Percentiles rank a stretch among this genome's conserved stretches.
Evolutionary conservation across 2,329 filamentous ascomycete genomes (phyloP).

Genomic region (Talaromyces verruculosus): DNA sequence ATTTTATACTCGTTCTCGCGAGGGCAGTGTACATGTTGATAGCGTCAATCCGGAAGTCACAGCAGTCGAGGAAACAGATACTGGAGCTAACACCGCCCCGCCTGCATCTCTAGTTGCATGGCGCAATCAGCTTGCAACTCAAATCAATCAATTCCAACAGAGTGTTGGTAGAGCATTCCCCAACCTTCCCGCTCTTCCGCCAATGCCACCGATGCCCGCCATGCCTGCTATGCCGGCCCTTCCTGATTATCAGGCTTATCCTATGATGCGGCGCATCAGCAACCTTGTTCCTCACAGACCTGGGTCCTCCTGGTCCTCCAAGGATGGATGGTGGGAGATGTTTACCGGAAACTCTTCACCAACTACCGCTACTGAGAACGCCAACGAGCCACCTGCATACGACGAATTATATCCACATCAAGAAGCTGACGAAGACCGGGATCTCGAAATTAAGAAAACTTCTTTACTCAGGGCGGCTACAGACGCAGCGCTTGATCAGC

Average conservation of each 20-base stretch:
- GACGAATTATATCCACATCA: slow-evolving; percentile 70
- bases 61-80: slow-evolving; percentile 28
- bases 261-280: slow-evolving; percentile 70
- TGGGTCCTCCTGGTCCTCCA: slow-evolving; percentile 44
- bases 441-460: slow-evolving; percentile 41
- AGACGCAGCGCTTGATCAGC: slow-evolving; percentile 47
- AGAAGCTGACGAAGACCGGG: slow-evolving; percentile 37
- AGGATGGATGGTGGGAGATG: slow-evolving; percentile 66
- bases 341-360: slow-evolving; percentile 53
- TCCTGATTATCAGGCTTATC: slow-evolving; percentile 71
- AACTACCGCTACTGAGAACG: slow-evolving; percentile 48
- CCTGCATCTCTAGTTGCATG: slow-evolving; percentile 67
- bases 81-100: slow-evolving; percentile 47
- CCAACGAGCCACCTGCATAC: slow-evolving; percentile 68
- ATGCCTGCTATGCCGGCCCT: slow-evolving; percentile 49
- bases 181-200: slow-evolving; percentile 59
- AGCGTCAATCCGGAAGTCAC: slow-evolving; percentile 28
- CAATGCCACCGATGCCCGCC: slow-evolving; percentile 61
- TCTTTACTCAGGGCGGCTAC: slow-evolving; percentile 45
- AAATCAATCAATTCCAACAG: slow-evolving; percentile 75
- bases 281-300: slow-evolving; percentile 70
- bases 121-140: slow-evolving; percentile 70
- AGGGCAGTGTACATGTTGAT: slow-evolving; percentile 24
- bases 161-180: slow-evolving; percentile 66
- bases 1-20: slow-evolving; percentile 25